Base-by-base conservation (phyloP, 2,329 filamentous ascomycete genomes). In the Botryotinia narcissicola region DNA sequence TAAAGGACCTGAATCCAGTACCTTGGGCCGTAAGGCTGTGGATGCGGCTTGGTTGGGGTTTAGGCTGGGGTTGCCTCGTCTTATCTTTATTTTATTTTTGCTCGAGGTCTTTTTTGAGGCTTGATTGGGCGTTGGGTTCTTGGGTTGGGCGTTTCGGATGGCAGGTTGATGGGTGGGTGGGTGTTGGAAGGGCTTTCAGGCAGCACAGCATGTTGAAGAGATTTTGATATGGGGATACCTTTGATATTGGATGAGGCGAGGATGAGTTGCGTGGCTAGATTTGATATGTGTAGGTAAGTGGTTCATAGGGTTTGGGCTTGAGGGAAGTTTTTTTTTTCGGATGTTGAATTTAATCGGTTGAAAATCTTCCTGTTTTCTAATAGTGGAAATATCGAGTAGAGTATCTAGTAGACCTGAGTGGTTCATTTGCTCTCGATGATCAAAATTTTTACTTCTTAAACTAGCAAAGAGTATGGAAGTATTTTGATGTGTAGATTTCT, bases 11-110 rank as follows among this genome's bases (percentile, higher is more conserved):
- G 37, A 40, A 46, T 8, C 64, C 35, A 35, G 32, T 29, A 46
- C 20, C 9, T 68, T 40, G 64, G 64, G 64, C 32, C 46, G 35
- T 68, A 42, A 54, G 64, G 46, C 46, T 68, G 46, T 54, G 25
- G 40, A 10, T 54, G 64, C 14, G 35, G 46, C 12, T n/a, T 18
- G 48, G 25, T 7, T 44, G 42, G 16, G 42, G 42, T 44, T 54
- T n/a, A 10, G 48, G 25, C 2, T 44, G 42, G 16, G 42, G 42
- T 44, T 54, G 64, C 35, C 46, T 68, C 46, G 46, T 68, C 25
- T 68, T n/a, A 68, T 18, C 35, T 6, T 7, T 40, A 22, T 3
- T 48, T 48, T 48, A 48, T 48, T 25, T 22, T 10, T 10, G 0
- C 6, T 9, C 1, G 22, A 14, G 7, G 46, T 37, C 25, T 18